phyloP scores from a whole-genome alignment of 1,284 basidiomycete species.

The Thelephora terrestris region DNA sequence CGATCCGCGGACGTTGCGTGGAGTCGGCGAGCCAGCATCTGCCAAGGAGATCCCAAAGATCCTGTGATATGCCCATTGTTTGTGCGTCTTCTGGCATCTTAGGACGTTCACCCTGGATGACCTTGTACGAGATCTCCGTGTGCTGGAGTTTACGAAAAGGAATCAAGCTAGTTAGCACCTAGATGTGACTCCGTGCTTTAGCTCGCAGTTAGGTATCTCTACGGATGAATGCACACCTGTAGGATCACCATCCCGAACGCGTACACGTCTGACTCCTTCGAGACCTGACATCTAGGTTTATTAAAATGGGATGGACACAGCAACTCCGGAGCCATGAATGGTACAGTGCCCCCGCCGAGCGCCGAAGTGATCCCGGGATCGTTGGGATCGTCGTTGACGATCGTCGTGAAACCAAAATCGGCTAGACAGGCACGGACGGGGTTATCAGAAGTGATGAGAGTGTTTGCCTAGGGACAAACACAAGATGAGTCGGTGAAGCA shows the following conservation, averaged over 20 bases:
- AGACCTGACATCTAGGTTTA: background rate
- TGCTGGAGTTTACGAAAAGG: constrained; percentile 1
- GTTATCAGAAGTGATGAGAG: background rate
- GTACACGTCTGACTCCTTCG: background rate
- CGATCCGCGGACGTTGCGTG: too few relatives aligned
- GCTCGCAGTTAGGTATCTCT: background rate
- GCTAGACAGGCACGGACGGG: background rate
- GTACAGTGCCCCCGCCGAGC: background rate
- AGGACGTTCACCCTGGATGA: constrained; percentile 1
- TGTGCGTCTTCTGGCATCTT: background rate
- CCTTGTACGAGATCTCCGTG: background rate
- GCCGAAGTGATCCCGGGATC: background rate
- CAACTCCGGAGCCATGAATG: background rate
- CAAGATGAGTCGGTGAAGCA: background rate
- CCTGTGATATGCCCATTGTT: background rate
- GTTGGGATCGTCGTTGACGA: background rate
- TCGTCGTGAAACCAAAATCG: background rate
- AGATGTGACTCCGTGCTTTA: background rate
- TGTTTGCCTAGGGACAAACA: background rate
- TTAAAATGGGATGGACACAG: background rate
- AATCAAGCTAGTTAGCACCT: constrained; percentile 2
- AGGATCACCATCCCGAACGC: background rate
- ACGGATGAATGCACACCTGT: background rate
- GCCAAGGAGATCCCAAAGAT: background rate
- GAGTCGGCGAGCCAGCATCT: background rate